Evolutionary conservation across 2,329 filamentous ascomycete species (phyloP).

Genomic region (Emmonsiellopsis sp.): DNA sequence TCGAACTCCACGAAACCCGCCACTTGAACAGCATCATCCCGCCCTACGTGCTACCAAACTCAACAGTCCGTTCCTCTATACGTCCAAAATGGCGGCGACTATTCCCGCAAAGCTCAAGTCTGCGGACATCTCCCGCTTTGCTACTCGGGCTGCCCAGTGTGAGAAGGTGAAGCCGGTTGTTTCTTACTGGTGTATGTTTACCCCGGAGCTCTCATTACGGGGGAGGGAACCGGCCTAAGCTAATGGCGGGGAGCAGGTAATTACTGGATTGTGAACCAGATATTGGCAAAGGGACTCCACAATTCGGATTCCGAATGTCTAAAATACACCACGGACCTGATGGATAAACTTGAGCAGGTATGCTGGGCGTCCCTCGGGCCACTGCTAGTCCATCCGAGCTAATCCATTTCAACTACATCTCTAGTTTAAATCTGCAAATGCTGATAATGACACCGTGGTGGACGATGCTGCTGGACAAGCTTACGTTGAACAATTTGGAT

Average conservation of each 20-base stretch:
- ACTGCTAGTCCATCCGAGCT: neutral
- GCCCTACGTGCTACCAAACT: neutral
- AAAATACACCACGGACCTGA: slow-evolving; percentile 69
- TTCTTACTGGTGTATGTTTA: slow-evolving; percentile 80
- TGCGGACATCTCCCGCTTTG: slow-evolving; percentile 76
- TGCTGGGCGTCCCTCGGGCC: slow-evolving; percentile 15
- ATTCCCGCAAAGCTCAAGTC: slow-evolving; percentile 66
- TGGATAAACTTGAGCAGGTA: slow-evolving; percentile 83
- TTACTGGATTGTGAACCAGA: slow-evolving; percentile 88
- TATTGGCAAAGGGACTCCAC: slow-evolving; percentile 73
- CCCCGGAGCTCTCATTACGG: neutral
- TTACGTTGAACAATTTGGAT: slow-evolving; percentile 87
- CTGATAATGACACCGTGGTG: slow-evolving; percentile 69
- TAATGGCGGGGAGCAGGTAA: slow-evolving; percentile 49
- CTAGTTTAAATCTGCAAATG: slow-evolving; percentile 62
- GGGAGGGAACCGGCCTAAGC: neutral
- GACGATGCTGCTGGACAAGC: slow-evolving; percentile 83
- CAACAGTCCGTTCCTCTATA: slow-evolving; percentile 1
- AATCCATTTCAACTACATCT: neutral
- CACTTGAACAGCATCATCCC: neutral
- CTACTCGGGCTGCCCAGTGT: slow-evolving; percentile 74
- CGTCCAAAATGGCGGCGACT: slow-evolving; percentile 56
- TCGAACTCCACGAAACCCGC: neutral
- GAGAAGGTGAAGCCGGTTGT: slow-evolving; percentile 78
- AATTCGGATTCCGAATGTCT: slow-evolving; percentile 67